phyloP scores from a whole-genome alignment of 2,329 filamentous ascomycete genomes.

The Beauveria scarabaeidicola region DNA sequence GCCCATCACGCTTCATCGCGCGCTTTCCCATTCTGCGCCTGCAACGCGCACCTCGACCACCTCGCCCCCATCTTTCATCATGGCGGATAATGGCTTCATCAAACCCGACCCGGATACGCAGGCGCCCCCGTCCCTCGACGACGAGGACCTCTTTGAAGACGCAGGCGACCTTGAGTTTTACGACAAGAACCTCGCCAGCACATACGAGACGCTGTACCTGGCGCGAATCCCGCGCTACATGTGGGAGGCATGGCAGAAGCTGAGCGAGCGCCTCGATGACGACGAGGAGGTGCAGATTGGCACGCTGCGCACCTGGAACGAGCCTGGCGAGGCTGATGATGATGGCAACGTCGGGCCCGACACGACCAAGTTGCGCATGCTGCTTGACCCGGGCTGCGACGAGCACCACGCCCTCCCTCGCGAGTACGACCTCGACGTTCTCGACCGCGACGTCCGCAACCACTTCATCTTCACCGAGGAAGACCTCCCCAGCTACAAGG shows the following conservation, averaged over 20 bases:
- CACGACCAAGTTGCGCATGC: constrained; percentile 45
- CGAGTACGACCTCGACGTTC: constrained; percentile 75
- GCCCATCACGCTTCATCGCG: constrained; percentile 2
- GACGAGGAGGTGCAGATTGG: constrained; percentile 77
- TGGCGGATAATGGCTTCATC: constrained; percentile 30
- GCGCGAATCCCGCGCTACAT: constrained; percentile 71
- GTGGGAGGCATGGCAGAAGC: constrained; percentile 65
- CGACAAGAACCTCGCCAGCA: constrained; percentile 31
- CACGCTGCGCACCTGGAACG: constrained; percentile 55
- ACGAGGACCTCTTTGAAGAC: constrained; percentile 61
- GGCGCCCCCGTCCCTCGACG: constrained; percentile 38
- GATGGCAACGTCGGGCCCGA: constrained; percentile 20
- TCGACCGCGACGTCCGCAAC: constrained; percentile 58
- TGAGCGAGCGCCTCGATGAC: constrained; percentile 55
- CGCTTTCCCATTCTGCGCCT: neutral
- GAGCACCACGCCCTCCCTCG: constrained; percentile 72
- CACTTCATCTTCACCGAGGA: constrained; percentile 92
- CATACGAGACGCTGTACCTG: constrained; percentile 52
- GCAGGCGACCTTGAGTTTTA: constrained; percentile 51
- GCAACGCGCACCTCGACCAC: neutral
- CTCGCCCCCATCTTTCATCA: constrained; percentile 9
- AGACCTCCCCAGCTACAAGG: constrained; percentile 57
- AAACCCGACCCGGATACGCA: constrained; percentile 43
- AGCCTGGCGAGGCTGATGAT: constrained; percentile 44
- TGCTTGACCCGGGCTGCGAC: constrained; percentile 55